phyloP scores from a whole-genome alignment of 2,329 filamentous ascomycete genomes.

The Verticillium longisporum region DNA sequence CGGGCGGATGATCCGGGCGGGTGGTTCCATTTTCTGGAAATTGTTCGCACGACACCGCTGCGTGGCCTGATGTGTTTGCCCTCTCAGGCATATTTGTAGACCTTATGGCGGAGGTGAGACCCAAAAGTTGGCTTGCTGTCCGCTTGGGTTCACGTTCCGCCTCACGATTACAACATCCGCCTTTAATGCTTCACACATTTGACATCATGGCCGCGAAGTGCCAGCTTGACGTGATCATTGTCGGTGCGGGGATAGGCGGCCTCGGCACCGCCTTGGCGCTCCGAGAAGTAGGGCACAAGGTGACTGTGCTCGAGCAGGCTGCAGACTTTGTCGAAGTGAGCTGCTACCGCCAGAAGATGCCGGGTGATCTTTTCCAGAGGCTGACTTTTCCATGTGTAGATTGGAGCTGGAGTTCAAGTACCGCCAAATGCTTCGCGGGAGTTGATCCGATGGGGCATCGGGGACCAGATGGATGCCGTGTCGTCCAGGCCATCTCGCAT shows the following conservation, averaged over 20 bases:
- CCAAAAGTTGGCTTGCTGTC: background rate
- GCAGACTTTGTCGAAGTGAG: constrained; percentile 10
- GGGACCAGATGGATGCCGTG: constrained; percentile 7
- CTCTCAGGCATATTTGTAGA: background rate
- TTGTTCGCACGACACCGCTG: background rate
- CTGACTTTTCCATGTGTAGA: background rate
- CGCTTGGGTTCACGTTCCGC: background rate
- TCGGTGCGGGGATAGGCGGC: constrained; percentile 10
- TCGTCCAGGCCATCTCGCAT: constrained; percentile 1
- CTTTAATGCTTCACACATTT: background rate
- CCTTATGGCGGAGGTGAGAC: background rate
- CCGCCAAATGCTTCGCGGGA: constrained; percentile 10
- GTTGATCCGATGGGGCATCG: constrained; percentile 11
- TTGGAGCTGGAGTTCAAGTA: constrained; percentile 12
- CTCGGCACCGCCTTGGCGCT: constrained; percentile 9
- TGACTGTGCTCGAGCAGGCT: constrained; percentile 10
- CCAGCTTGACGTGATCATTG: constrained; percentile 9
- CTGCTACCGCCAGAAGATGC: background rate
- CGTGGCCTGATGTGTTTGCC: background rate
- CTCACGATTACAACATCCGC: background rate
- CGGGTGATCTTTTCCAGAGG: background rate
- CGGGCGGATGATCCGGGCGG: background rate
- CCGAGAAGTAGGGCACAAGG: constrained; percentile 6
- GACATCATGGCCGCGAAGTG: background rate
- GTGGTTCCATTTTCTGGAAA: background rate